Base-by-base conservation (phyloP, 306 rosid species). In the Rosa rugosa region DNA sequence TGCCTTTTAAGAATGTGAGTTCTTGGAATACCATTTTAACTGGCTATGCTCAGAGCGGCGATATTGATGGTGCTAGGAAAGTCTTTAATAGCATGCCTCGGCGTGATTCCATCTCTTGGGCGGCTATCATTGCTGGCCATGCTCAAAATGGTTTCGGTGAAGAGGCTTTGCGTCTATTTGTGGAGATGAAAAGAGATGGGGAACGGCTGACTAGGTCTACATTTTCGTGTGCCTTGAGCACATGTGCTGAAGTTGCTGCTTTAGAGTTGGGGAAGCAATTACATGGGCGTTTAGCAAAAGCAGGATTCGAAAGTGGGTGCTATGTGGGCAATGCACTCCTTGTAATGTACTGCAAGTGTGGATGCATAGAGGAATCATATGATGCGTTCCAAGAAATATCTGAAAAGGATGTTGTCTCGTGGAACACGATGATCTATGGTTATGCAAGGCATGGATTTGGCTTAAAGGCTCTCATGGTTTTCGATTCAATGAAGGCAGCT, bases 371-470 rank as follows among this genome's bases (percentile, higher is more conserved):
- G 47, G 98, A 91, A 79, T 97, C 94, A 49, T 80, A 87, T 85
- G 85, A 84, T 56, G 85, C 83, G 36, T 93, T 93, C 85, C 85
- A 85, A 80, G 91, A 81, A 77, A 89, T 93, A 74, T 83, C 84
- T 79, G 89, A 89, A 81, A 93, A 93, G 87, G 96, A 93, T 80
- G 77, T 89, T 59, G 91, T 91, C 56, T 89, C 98, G 25, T 93
- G 98, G 97, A 93, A 93, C 84, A 93, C 96, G 2, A 84, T 91
- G 79, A 83, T 93, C 70, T 85, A 85, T 51, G 98, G 98, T 57
- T 89, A 91, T 79, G 94, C 98, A 67, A 87, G 98, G 81, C 97
- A 93, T 87, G 98, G 98, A 76, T 93, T 89, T 87, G 91, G 98
- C 76, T 83, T 69, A 75, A 84, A 84, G 75, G 94, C 98, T 62